phyloP scores from a whole-genome alignment of 352 stramenopile species.

The Pythium insidiosum region DNA sequence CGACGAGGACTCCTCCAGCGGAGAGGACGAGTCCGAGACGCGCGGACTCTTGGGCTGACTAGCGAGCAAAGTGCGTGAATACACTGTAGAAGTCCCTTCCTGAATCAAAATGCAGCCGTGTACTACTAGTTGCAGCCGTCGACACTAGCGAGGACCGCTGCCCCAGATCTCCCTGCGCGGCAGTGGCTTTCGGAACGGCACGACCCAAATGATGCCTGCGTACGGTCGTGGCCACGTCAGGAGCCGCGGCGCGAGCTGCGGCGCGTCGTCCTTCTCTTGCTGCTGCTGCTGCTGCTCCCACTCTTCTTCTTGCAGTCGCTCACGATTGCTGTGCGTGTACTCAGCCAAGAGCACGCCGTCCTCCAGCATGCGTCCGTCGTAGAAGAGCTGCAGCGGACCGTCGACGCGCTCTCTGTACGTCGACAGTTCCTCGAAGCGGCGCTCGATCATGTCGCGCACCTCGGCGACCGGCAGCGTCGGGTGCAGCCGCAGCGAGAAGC shows the following conservation, averaged over 20 bases:
- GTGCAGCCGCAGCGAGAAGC: conserved; percentile 32
- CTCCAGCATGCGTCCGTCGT: conserved; percentile 31
- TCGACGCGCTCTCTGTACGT: conserved; percentile 28
- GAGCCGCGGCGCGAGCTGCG: neutral
- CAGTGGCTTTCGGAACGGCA: conserved; percentile 32
- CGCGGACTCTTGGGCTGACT: conserved; percentile 46
- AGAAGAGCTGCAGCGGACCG: conserved; percentile 32
- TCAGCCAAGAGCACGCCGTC: conserved; percentile 27
- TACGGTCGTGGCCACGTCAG: neutral
- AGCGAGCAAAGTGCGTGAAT: neutral
- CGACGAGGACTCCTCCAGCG: conserved; percentile 11
- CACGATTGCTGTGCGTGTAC: conserved; percentile 46
- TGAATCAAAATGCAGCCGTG: conserved; percentile 7
- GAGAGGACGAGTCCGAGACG: conserved; percentile 24
- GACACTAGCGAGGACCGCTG: neutral
- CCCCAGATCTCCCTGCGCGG: conserved; percentile 16
- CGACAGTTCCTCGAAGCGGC: conserved; percentile 29
- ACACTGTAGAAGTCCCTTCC: conserved; percentile 9
- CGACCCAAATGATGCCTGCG: conserved; percentile 54
- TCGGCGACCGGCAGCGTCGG: conserved; percentile 31
- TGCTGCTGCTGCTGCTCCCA: too few species aligned
- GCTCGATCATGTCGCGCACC: conserved; percentile 39
- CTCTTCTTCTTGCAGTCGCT: neutral
- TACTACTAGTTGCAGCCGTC: neutral
- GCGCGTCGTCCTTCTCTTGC: too few species aligned